Evolutionary conservation across 176 grass and related monocot species (phyloP).

Genomic region (Saccharum spontaneum): DNA sequence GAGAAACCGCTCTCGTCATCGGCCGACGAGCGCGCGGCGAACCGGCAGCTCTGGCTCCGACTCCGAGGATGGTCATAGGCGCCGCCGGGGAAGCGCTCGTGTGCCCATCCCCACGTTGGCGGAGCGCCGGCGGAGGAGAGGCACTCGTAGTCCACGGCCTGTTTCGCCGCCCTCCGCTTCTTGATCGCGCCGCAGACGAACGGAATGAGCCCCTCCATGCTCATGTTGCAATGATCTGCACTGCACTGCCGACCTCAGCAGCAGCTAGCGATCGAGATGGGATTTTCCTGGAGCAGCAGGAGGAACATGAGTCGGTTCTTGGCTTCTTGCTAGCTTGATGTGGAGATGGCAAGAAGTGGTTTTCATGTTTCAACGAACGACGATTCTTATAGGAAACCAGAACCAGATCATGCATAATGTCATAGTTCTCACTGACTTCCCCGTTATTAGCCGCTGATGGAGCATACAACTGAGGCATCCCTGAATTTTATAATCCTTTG

Average conservation of each 20-base stretch:
- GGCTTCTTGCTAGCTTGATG: background rate
- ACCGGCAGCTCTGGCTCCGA: conserved; percentile 41
- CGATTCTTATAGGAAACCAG: background rate
- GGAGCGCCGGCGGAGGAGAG: too few species aligned
- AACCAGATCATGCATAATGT: background rate
- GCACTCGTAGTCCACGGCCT: too few species aligned
- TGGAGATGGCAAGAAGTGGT: background rate
- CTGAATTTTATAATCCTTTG: background rate
- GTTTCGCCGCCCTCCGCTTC: too few species aligned
- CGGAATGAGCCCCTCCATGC: too few species aligned
- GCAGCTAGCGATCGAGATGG: too few species aligned
- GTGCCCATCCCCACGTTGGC: too few species aligned
- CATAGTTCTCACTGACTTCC: background rate
- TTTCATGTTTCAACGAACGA: background rate
- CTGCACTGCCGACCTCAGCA: too few species aligned
- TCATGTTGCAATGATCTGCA: too few species aligned
- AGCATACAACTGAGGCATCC: background rate
- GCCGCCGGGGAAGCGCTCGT: background rate
- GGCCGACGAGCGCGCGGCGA: background rate
- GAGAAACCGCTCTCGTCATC: background rate
- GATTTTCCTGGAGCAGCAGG: too few species aligned
- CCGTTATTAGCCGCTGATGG: background rate
- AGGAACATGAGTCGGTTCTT: too few species aligned
- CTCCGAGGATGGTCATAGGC: background rate
- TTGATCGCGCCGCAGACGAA: too few species aligned